Conservation (phyloP, 441 rosid genomes). For the Populus trichocarpa region DNA sequence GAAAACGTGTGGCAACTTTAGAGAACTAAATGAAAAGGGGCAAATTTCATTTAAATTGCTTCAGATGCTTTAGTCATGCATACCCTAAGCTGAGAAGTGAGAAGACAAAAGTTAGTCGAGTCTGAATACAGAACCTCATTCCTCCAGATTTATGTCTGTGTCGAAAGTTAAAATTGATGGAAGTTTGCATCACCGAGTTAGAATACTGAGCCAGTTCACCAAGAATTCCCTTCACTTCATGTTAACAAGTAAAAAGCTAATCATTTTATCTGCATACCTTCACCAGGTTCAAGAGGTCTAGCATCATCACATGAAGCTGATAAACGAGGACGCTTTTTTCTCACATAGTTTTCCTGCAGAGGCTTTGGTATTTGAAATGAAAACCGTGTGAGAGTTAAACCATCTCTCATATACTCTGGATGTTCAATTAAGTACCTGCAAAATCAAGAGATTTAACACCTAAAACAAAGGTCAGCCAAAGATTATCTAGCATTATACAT, state of each 20-base stretch:
- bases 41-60: too few relatives aligned
- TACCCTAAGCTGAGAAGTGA: too few relatives aligned
- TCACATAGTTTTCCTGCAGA: constrained; percentile 64
- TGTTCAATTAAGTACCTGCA: constrained; percentile 65
- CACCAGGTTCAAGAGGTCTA: constrained; percentile 33
- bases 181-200: not conserved
- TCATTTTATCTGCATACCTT: constrained; percentile 42
- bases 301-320: constrained; percentile 34
- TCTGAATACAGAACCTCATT: not conserved
- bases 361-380: constrained; percentile 92
- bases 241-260: constrained; percentile 6
- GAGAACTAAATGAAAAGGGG: too few relatives aligned
- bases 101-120: too few relatives aligned
- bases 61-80: too few relatives aligned
- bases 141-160: not conserved
- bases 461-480: not conserved
- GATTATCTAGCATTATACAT: not conserved
- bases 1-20: too few relatives aligned
- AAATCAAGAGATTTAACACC: constrained; percentile 14
- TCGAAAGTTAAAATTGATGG: not conserved
- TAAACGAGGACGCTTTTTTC: constrained; percentile 44
- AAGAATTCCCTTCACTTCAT: not conserved
- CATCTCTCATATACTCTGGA: constrained; percentile 54
- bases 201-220: not conserved
- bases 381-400: constrained; percentile 60